A percentile compares a stretch with the other conserved stretches of the same genome.
phyloP scores from a whole-genome alignment of 23 red algal genomes.

The Gracilariopsis chorda region DNA sequence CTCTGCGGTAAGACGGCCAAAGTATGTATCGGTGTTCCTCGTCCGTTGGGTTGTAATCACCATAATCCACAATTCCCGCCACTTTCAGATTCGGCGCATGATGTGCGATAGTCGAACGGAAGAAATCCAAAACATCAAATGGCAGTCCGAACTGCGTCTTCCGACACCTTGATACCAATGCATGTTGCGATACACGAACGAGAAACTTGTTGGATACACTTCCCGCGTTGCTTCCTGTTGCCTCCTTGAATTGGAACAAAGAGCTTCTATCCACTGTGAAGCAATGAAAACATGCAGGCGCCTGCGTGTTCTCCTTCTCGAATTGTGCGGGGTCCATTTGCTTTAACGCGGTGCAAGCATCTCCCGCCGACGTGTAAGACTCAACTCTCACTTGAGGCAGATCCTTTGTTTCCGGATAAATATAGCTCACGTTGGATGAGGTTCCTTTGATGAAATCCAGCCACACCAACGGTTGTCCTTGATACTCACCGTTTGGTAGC shows the following conservation, averaged over 20 bases:
- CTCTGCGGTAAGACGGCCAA: conserved; percentile 26
- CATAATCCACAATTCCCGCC: conserved; percentile 43
- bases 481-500: conserved; percentile 1
- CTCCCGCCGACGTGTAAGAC: neutral
- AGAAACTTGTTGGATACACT: neutral
- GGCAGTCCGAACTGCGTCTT: conserved; percentile 13
- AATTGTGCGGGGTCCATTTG: conserved; percentile 38
- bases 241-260: neutral
- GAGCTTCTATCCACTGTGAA: conserved; percentile 6
- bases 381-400: conserved; percentile 29
- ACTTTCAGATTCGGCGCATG: conserved; percentile 23
- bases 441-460: conserved; percentile 24
- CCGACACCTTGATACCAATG: conserved; percentile 38
- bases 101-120: neutral
- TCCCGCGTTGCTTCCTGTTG: neutral
- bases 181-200: conserved; percentile 21
- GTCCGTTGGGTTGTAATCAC: conserved; percentile 16
- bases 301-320: conserved; percentile 15
- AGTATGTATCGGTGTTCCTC: neutral
- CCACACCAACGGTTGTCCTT: conserved; percentile 60
- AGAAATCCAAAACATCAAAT: neutral
- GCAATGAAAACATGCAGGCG: conserved; percentile 43
- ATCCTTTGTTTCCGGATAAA: conserved; percentile 27
- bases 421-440: neutral
- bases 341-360: conserved; percentile 15